Evolutionary conservation across 257 asterid species (phyloP), one percentile per base, ranked within the genome.

Genomic region (Paraleonurus japonicus): DNA sequence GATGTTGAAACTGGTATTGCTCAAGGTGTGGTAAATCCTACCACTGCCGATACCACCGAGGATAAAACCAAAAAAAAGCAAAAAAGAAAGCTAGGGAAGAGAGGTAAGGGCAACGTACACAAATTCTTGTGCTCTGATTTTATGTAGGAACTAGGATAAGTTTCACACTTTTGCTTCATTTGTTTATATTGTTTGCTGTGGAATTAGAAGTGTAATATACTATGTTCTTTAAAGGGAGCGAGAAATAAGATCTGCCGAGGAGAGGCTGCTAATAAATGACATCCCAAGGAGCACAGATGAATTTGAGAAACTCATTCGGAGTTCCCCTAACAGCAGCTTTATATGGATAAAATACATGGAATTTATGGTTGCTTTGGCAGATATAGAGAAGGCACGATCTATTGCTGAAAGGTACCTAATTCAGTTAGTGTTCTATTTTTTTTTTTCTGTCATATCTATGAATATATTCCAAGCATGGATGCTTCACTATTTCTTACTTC

Each of bases 331-430:
- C 71, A 89, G 94, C 81, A 92, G 99, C 84, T 85, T 84, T 85
- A 77, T 86, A 69, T 92, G 99, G 98, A 89, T 92, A 66, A 89
- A 92, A 67, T 95, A 89, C 86, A 95, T 95, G 98, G 96, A 85
- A 23, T 85, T 78, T 70, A 85, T 92, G 97, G 86, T 95, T 59
- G 78, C 92, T 72, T 61, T 92, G 86, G 89, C 96, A 53, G 96
- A 95, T 75, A 78, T 92, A 35, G 99, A 92, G 73, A 88, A 88
- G 81, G 96, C 99, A 57, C 93, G 98, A 60, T 84, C 90, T 45
- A 79, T 92, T 79, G 98, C 98, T 62, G 97, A 95, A 85, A 90
- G 94, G 97, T 95, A 80, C 28, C 45, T 45, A 63, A 17, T 61
- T 50, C 48, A 59, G 16, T 61, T 67, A 20, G 6, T 67, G 26